A percentile compares a stretch with the other conserved stretches of the same genome.
Evolutionary conservation across 2,329 filamentous ascomycete species (phyloP).

Genomic region (Microascus cirrosus): DNA sequence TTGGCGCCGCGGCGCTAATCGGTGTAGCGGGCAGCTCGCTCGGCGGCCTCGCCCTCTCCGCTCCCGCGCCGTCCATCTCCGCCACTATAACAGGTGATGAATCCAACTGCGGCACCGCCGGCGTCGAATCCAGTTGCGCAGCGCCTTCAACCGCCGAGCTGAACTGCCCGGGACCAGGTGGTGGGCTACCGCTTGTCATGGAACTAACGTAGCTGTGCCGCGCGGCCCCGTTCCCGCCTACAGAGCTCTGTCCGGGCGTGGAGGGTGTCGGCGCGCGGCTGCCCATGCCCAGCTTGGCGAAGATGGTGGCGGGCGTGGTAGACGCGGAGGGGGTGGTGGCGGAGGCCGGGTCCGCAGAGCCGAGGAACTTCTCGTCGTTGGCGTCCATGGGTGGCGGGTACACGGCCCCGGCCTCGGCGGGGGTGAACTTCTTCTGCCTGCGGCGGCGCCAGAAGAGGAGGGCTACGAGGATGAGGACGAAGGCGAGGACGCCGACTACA

Average conservation of each 20-base stretch:
- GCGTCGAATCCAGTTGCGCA: slow-evolving; percentile 5
- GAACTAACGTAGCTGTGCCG: slow-evolving; percentile 9
- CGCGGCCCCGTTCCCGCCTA: not conserved
- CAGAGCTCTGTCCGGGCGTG: not conserved
- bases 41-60: not conserved
- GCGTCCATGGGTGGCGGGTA: slow-evolving; percentile 6
- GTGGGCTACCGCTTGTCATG: slow-evolving; percentile 10
- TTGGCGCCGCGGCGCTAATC: not conserved
- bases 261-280: slow-evolving; percentile 2
- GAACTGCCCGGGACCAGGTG: not conserved
- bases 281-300: slow-evolving; percentile 5
- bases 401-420: not conserved
- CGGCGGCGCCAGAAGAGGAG: slow-evolving; percentile 12
- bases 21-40: not conserved
- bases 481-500: slow-evolving; percentile 15
- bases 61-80: slow-evolving; percentile 25
- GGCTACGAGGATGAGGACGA: slow-evolving; percentile 14
- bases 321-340: not conserved
- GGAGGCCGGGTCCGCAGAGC: not conserved
- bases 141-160: slow-evolving; percentile 10
- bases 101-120: not conserved
- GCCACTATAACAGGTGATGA: slow-evolving; percentile 4
- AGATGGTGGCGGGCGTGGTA: not conserved
- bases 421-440: not conserved
- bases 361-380: not conserved